These are phyloP conservation scores for Beauveria bassiana DNA, from an alignment of 2,329 filamentous ascomycete genomes.

Conservation along the genomic window DNA sequence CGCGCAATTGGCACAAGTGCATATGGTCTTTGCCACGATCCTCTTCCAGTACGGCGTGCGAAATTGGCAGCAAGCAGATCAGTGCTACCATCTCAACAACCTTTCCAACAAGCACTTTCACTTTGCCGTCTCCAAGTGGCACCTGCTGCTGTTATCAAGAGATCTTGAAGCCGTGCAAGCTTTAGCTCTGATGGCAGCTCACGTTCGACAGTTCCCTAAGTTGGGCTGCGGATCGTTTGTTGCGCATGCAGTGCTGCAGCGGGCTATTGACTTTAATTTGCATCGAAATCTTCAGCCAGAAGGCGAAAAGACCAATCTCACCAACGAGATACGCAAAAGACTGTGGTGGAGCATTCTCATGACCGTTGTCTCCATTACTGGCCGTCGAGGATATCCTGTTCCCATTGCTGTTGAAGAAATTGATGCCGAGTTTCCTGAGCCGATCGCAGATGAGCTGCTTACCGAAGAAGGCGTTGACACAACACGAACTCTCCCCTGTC, in stretches of 20 bases:
- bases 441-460: slow-evolving; percentile 63
- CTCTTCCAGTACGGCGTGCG: slow-evolving; percentile 70
- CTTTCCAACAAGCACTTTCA: slow-evolving; percentile 73
- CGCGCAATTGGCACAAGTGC: slow-evolving; percentile 61
- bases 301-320: slow-evolving; percentile 44
- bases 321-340: slow-evolving; percentile 69
- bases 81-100: slow-evolving; percentile 49
- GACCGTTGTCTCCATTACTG: slow-evolving; percentile 60
- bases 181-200: slow-evolving; percentile 60
- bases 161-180: slow-evolving; percentile 65
- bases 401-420: slow-evolving; percentile 66
- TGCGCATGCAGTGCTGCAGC: slow-evolving; percentile 53
- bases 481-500: slow-evolving; percentile 50
- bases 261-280: slow-evolving; percentile 67
- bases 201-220: slow-evolving; percentile 71
- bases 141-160: slow-evolving; percentile 53
- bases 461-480: slow-evolving; percentile 56
- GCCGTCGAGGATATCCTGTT: slow-evolving; percentile 71
- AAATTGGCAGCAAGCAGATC: slow-evolving; percentile 50
- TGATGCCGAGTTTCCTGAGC: slow-evolving; percentile 68
- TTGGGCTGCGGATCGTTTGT: slow-evolving; percentile 68
- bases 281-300: slow-evolving; percentile 58
- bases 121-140: slow-evolving; percentile 62
- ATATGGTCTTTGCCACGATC: slow-evolving; percentile 74
- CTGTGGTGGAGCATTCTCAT: slow-evolving; percentile 67